Conservation (phyloP, 1,139 yeast species). For the Sugiyamaella grinbergsii region DNA sequence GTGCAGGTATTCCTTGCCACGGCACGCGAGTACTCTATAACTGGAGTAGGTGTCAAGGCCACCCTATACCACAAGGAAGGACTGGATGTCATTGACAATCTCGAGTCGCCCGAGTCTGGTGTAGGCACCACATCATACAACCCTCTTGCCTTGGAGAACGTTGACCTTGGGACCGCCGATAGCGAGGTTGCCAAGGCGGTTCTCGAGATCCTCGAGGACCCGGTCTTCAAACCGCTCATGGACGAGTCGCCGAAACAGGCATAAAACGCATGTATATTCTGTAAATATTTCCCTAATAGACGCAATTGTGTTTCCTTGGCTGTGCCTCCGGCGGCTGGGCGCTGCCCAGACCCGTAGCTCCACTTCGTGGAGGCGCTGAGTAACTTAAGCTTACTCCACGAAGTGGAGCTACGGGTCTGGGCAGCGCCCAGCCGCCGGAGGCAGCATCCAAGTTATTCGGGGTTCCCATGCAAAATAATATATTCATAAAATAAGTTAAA, state of each 20-base stretch:
- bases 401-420: conserved; percentile 2
- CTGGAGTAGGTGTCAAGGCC: conserved; percentile 84
- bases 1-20: conserved; percentile 82
- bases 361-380: not conserved
- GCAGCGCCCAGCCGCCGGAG: not conserved
- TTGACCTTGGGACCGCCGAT: conserved; percentile 38
- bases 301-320: conserved; percentile 5
- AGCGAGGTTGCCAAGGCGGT: conserved; percentile 75
- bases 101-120: conserved; percentile 34
- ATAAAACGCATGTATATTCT: not conserved
- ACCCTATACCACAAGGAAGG: conserved; percentile 63
- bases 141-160: conserved; percentile 23
- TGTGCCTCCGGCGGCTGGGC: conserved; percentile 13
- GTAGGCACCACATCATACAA: conserved; percentile 19
- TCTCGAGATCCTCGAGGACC: conserved; percentile 66
- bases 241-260: conserved; percentile 22
- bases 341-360: conserved; percentile 15
- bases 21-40: conserved; percentile 71
- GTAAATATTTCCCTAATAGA: conserved; percentile 5
- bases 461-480: conserved; percentile 3
- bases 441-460: not conserved
- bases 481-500: conserved; percentile 12
- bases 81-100: conserved; percentile 47
- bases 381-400: not conserved
- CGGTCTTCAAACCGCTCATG: conserved; percentile 52